Evolutionary conservation across 1,284 basidiomycete species (phyloP).

Genomic region (Lentinula novae-zelandiae): DNA sequence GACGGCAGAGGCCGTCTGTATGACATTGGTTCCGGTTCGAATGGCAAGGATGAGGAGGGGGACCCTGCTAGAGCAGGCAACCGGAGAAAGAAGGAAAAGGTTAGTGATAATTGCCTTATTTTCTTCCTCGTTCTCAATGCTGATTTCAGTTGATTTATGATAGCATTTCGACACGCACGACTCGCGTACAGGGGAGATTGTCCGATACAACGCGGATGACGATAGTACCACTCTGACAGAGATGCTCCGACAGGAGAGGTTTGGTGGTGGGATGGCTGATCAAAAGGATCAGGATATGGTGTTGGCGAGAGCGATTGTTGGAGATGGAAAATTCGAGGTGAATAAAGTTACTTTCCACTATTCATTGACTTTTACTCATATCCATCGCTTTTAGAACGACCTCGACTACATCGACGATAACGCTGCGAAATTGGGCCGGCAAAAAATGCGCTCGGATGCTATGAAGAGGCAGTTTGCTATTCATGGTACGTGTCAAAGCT

Average conservation of each 20-base stretch:
- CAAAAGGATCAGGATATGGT: conserved; percentile 92
- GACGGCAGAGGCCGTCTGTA: conserved; percentile 87
- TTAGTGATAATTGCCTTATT: conserved; percentile 22
- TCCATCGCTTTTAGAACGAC: conserved; percentile 51
- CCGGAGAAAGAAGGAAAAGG: conserved; percentile 74
- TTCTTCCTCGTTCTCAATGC: not conserved
- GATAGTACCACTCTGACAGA: conserved; percentile 85
- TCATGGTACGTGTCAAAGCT: conserved; percentile 53
- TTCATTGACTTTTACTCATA: not conserved
- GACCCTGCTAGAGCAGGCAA: conserved; percentile 66
- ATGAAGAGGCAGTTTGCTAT: conserved; percentile 98
- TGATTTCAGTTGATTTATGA: not conserved
- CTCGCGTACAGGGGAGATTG: conserved; percentile 80
- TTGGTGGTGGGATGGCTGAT: conserved; percentile 83
- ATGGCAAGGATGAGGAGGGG: conserved; percentile 56
- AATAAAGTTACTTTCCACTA: not conserved
- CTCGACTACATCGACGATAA: conserved; percentile 97
- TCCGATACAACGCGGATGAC: conserved; percentile 88
- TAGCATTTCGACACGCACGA: conserved; percentile 85
- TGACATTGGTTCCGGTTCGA: conserved; percentile 80
- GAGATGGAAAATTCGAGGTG: conserved; percentile 85
- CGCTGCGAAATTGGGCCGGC: conserved; percentile 85
- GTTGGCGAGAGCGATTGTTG: conserved; percentile 84
- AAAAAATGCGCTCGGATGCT: conserved; percentile 93
- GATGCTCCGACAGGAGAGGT: conserved; percentile 89